Base-by-base conservation (phyloP, 2,329 filamentous ascomycete genomes). In the Sporothrix luriei region DNA sequence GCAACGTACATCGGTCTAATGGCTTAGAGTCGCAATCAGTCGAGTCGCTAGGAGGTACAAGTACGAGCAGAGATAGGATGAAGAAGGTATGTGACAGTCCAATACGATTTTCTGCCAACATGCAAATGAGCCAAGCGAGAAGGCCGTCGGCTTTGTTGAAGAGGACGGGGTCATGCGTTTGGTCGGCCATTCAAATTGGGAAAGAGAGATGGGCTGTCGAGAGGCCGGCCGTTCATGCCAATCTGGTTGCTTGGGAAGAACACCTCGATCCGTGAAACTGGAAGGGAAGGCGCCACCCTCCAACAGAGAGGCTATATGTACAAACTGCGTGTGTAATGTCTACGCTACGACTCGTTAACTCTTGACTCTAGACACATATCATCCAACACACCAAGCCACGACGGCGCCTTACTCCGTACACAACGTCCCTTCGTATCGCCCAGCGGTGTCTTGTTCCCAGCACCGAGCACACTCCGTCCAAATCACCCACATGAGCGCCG, bases 41-140 rank as follows among this genome's bases (percentile, higher is more conserved):
- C 57, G 57, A 38, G n/a, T 62, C n/a, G 38, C 57, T 46, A 62
- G 57, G 40, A 62, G 38, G 38, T n/a, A n/a, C n/a, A n/a, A n/a
- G 57, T 26, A 26, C 38, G 38, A 21, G n/a, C 57, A 26, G 38
- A 62, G 57, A 62, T 13, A 62, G 57, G 57, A 33, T 46, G 33
- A 33, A 33, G 33, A 7, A n/a, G 57, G 57, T 6, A 46, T 62
- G 38, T 16, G 57, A 62, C 57, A 16, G 21, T 19, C 21, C 46
- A 38, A 62, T 62, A 46, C 38, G n/a, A 10, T 16, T 43, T 43
- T 24, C 43, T 21, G 40, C 10, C 33, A 43, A 46, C 9, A 46
- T 5, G 46, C 26, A 43, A 24, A 21, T 26, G 54, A 10, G 14
- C 14, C 29, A 26, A 55, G 19, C 5, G 19, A 16, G 26, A 26